These are phyloP conservation scores for Tricholoma matsutake DNA, from an alignment of 768 basidiomycete species.

Conservation along the genomic window DNA sequence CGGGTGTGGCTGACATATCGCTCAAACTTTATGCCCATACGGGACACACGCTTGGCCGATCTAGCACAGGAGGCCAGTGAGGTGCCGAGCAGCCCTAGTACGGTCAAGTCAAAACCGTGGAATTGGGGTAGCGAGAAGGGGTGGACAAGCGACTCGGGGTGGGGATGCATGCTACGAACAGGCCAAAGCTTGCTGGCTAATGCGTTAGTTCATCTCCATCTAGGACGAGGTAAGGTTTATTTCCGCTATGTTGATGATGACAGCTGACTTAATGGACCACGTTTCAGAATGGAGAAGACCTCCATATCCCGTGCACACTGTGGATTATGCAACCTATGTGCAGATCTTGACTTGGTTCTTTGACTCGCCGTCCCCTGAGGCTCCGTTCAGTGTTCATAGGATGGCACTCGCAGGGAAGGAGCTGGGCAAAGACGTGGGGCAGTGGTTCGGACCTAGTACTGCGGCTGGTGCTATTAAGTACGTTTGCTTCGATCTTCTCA, in stretches of 20 bases:
- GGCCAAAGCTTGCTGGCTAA: slow-evolving; percentile 85
- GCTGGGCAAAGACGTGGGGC: slow-evolving; percentile 91
- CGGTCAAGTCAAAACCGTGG: slow-evolving; percentile 52
- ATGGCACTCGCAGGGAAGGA: slow-evolving; percentile 96
- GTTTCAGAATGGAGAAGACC: slow-evolving; percentile 81
- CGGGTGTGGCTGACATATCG: slow-evolving; percentile 93
- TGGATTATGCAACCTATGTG: slow-evolving; percentile 82
- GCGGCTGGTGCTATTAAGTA: slow-evolving; percentile 97
- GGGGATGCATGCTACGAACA: slow-evolving; percentile 91
- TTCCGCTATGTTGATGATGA: not conserved
- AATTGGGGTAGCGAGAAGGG: slow-evolving; percentile 74
- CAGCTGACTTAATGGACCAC: not conserved
- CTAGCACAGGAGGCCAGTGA: slow-evolving; percentile 17
- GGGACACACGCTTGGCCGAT: slow-evolving; percentile 49
- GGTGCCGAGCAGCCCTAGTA: slow-evolving; percentile 29
- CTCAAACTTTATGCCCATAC: slow-evolving; percentile 79
- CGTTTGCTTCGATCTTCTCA: slow-evolving; percentile 18
- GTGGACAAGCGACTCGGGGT: slow-evolving; percentile 82
- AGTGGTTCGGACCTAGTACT: slow-evolving; percentile 97
- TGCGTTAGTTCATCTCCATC: slow-evolving; percentile 68
- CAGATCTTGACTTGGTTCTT: slow-evolving; percentile 94
- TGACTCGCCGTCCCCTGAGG: slow-evolving; percentile 78
- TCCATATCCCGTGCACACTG: slow-evolving; percentile 51
- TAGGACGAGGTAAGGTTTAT: slow-evolving; percentile 39
- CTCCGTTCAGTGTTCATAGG: slow-evolving; percentile 93